phyloP scores from a whole-genome alignment of 2,329 filamentous ascomycete species.

The Talaromyces pinophilus region DNA sequence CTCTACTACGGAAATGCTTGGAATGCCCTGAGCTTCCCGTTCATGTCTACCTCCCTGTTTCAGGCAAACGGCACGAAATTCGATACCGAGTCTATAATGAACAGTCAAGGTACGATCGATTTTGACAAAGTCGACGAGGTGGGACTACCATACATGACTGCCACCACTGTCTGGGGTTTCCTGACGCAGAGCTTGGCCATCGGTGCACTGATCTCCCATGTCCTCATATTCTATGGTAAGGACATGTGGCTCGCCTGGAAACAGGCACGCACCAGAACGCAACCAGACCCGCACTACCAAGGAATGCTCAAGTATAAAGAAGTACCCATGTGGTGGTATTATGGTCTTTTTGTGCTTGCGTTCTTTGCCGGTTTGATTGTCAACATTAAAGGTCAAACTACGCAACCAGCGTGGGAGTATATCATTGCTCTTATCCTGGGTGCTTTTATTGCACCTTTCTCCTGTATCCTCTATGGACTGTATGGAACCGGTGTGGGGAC shows the following conservation, averaged over 20 bases:
- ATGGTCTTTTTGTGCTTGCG: conserved; percentile 44
- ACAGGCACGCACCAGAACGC: conserved; percentile 25
- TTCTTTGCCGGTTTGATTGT: conserved; percentile 53
- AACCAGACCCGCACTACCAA: conserved; percentile 30
- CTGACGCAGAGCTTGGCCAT: conserved; percentile 32
- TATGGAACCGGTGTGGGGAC: conserved; percentile 28
- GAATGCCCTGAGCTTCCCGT: conserved; percentile 29
- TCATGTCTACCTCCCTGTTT: conserved; percentile 39
- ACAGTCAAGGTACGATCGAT: conserved; percentile 31
- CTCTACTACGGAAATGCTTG: conserved; percentile 33
- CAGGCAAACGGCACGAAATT: conserved; percentile 30
- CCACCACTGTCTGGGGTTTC: conserved; percentile 33
- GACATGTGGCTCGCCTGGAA: conserved; percentile 30
- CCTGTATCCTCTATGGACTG: conserved; percentile 27
- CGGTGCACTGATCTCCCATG: conserved; percentile 31
- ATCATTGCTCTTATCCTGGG: conserved; percentile 48
- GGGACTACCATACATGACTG: conserved; percentile 33
- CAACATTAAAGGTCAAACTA: conserved; percentile 50
- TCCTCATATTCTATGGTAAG: conserved; percentile 31
- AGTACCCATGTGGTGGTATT: conserved; percentile 51
- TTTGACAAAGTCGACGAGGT: conserved; percentile 29
- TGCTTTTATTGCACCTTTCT: conserved; percentile 53
- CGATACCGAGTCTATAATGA: conserved; percentile 28
- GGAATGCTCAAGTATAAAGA: conserved; percentile 33
- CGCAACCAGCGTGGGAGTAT: conserved; percentile 52